Evolutionary conservation across 2,329 filamentous ascomycete species (phyloP), one percentile per base, ranked within the genome.

Genomic region (Diaporthe nobilis): DNA sequence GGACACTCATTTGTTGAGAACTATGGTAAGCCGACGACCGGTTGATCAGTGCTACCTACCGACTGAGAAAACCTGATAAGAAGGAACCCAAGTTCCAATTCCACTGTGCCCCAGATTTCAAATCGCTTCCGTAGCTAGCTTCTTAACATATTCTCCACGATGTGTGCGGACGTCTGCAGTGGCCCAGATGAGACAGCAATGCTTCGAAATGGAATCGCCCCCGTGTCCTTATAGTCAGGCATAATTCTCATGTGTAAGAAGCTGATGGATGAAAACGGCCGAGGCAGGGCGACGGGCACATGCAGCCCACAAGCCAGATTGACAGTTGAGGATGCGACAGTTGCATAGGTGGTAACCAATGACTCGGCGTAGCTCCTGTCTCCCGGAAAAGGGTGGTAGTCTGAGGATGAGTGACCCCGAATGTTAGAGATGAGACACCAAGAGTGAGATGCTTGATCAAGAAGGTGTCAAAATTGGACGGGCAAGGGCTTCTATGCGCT

Each of bases 341-440:
- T 20, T 31, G 31, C 22, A 9, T 22, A 53, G 13, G 13, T 39
- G 13, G 15, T 37, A 20, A 9, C 31, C 49, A 12, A 28, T 68
- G 31, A 28, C n/a, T 53, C 34, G 65, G 4, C 22, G 13, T 13
- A 37, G 8, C 47, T 28, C 12, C 12, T 37, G 31, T 39, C 22
- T 37, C 22, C 22, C 22, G 47, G 31, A 17, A 28, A 20, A 17
- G 3, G 5, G 8, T 10, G 22, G 12, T 25, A 31, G 44, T 68
- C 28, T 68, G 44, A 53, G 31, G 44, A 37, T n/a, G 22, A 39
- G 31, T 39, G 34, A 22, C 22, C 5, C 22, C 47, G 65, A 53
- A 34, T 68, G 47, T 17, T 20, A 25, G 8, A 53, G 44, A 51
- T 68, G 63, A 68, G 63, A 68, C 63, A 68, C 31, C 22, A 28